Conservation (phyloP, 768 basidiomycete species). For the Mycena amicta region DNA sequence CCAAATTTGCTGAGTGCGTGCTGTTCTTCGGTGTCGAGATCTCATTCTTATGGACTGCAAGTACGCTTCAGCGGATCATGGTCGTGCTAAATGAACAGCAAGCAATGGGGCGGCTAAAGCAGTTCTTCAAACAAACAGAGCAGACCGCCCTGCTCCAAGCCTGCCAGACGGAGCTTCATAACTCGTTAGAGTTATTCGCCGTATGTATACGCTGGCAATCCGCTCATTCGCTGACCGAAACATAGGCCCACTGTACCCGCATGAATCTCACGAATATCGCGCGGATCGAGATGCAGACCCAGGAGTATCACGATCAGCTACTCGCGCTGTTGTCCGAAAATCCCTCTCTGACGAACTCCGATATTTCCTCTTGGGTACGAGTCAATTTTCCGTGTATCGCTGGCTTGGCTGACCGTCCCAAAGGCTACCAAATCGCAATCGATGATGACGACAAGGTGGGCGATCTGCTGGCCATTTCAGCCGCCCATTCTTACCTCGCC, state of each 20-base stretch:
- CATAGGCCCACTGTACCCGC: background rate
- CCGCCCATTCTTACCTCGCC: too few relatives aligned
- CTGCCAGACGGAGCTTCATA: background rate
- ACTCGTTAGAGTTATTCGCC: background rate
- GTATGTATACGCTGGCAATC: background rate
- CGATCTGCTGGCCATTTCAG: too few relatives aligned
- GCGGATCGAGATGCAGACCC: background rate
- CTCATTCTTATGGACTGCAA: background rate
- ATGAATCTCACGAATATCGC: background rate
- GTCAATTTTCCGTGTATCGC: background rate
- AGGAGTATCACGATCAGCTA: background rate
- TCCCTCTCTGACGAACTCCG: background rate
- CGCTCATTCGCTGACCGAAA: background rate
- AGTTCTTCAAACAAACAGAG: constrained; percentile 1
- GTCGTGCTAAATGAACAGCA: background rate
- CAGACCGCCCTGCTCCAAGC: background rate
- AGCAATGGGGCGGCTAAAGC: background rate
- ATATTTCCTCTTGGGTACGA: background rate
- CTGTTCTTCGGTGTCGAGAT: background rate
- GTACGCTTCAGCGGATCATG: background rate
- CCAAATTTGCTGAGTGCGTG: background rate
- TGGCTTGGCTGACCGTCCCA: background rate
- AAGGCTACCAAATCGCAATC: background rate
- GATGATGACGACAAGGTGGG: background rate
- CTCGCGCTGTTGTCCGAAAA: background rate